phyloP scores from a whole-genome alignment of 345 rosid genomes.

The Streptanthus diversifolius region DNA sequence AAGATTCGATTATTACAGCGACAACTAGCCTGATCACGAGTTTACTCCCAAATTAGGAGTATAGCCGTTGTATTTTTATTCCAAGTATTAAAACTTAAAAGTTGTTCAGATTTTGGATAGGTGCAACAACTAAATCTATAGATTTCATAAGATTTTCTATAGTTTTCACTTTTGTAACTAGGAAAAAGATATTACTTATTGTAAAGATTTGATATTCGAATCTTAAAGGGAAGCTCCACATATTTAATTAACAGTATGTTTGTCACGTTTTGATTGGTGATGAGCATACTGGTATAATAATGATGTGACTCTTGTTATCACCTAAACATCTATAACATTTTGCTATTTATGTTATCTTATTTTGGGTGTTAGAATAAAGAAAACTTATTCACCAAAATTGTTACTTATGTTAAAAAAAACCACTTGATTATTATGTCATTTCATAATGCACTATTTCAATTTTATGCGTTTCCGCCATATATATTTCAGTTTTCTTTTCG shows the following conservation, averaged over 20 bases:
- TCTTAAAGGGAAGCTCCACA: not conserved
- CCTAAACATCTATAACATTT: not conserved
- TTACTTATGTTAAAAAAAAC: not conserved
- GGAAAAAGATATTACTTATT: not conserved
- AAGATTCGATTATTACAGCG: not conserved
- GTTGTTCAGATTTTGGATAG: not conserved
- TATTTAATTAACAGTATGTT: not conserved
- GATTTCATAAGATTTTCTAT: not conserved
- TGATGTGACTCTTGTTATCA: not conserved
- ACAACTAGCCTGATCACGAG: constrained; percentile 15
- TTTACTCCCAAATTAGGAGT: constrained; percentile 5
- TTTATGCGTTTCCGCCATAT: not conserved
- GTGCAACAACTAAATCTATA: constrained; percentile 13
- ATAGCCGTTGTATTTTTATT: constrained; percentile 14
- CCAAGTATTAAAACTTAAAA: not conserved
- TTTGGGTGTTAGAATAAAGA: not conserved
- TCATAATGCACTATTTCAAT: not conserved
- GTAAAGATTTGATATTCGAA: not conserved
- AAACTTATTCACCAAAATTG: not conserved
- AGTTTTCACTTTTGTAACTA: not conserved
- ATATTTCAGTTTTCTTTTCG: not conserved
- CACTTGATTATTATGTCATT: not conserved
- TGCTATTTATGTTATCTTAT: not conserved
- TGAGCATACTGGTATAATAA: not conserved
- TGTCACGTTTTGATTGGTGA: not conserved